Conservation (phyloP, 768 basidiomycete species). For the Paxillus involutus region DNA sequence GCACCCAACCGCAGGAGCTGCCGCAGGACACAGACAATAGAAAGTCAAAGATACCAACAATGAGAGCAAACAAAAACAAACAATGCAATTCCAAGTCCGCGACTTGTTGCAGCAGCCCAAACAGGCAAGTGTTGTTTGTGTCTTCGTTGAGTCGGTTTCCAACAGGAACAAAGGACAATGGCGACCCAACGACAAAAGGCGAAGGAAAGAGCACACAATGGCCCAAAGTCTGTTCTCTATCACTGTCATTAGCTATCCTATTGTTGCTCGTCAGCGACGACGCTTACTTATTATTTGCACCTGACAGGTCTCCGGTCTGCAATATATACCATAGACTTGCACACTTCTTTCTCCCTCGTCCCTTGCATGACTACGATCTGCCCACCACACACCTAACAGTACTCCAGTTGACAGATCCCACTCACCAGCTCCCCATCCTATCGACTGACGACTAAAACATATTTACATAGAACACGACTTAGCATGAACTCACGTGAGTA, state of each 20-base stretch:
- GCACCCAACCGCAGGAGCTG: no score
- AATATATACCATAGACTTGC: slow-evolving; percentile 19
- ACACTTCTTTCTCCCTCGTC: background rate
- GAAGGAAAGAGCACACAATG: slow-evolving; percentile 4
- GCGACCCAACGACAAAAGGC: slow-evolving; percentile 21
- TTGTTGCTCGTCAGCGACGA: slow-evolving; percentile 18
- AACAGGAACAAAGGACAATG: slow-evolving; percentile 29
- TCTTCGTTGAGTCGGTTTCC: background rate
- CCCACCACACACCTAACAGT: slow-evolving; percentile 1
- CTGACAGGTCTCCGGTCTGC: background rate
- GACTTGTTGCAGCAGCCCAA: slow-evolving; percentile 9
- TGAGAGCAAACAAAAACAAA: slow-evolving; percentile 12
- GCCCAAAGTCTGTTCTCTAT: background rate
- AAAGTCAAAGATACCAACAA: background rate
- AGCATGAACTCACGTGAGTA: slow-evolving; percentile 25
- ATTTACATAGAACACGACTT: slow-evolving; percentile 7
- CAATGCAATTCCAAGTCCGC: slow-evolving; percentile 17
- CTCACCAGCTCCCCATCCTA: background rate
- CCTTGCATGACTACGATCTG: slow-evolving; percentile 5
- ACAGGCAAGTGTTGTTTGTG: slow-evolving; percentile 21
- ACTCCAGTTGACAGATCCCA: slow-evolving; percentile 4
- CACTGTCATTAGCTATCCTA: background rate
- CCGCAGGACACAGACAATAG: no score
- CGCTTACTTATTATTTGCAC: slow-evolving; percentile 9
- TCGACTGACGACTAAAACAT: background rate